These are phyloP conservation scores for Voacanga thouarsii DNA, from an alignment of 257 asterid genomes.

Conservation along the genomic window DNA sequence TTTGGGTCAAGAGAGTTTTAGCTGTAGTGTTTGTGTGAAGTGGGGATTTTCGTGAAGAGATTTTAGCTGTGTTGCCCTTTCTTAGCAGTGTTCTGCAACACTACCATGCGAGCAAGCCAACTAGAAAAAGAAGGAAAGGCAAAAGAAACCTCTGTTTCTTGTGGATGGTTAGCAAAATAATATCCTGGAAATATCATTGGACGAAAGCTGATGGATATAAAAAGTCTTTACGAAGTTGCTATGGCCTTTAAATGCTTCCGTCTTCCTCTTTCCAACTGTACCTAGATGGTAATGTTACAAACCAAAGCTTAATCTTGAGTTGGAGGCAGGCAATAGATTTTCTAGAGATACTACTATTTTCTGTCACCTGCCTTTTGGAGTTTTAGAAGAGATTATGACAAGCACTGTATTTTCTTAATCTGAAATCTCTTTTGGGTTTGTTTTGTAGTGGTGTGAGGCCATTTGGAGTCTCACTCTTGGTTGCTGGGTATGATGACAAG, in stretches of 20 bases:
- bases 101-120: neutral
- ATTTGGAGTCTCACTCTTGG: slow-evolving; percentile 92
- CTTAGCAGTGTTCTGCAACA: neutral
- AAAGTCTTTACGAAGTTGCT: neutral
- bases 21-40: neutral
- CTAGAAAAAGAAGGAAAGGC: neutral
- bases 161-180: too few relatives aligned
- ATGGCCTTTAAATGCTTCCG: neutral
- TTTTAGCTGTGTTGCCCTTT: neutral
- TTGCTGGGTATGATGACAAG: slow-evolving; percentile 97
- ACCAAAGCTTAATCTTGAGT: neutral
- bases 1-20: neutral
- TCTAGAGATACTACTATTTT: neutral
- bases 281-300: neutral
- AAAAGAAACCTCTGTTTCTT: neutral
- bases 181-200: neutral
- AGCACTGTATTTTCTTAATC: neutral
- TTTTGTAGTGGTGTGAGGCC: slow-evolving; percentile 89
- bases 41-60: neutral
- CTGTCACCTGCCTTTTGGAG: neutral
- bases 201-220: neutral
- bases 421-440: slow-evolving; percentile 19
- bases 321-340: neutral
- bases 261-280: neutral
- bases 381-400: neutral